These are phyloP conservation scores for Penicillium sp. DNA, from an alignment of 2,329 filamentous ascomycete species.

Conservation along the genomic window DNA sequence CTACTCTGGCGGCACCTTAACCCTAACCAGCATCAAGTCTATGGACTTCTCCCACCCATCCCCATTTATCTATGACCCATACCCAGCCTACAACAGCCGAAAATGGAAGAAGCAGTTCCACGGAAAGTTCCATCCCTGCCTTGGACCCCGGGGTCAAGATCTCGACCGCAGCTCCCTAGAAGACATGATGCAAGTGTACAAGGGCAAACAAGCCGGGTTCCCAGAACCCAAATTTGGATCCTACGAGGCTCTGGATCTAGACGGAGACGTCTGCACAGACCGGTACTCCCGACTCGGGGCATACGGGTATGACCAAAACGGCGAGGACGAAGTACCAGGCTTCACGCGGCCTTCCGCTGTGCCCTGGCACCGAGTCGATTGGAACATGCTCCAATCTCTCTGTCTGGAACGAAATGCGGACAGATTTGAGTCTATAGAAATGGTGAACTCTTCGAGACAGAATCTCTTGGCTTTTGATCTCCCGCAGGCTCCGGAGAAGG, in stretches of 20 bases:
- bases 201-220: slow-evolving; percentile 45
- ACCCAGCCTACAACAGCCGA: slow-evolving; percentile 64
- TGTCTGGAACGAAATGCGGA: slow-evolving; percentile 64
- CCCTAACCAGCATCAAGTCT: slow-evolving; percentile 16
- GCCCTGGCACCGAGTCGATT: slow-evolving; percentile 62
- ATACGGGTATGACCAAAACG: slow-evolving; percentile 41
- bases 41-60: slow-evolving; percentile 10
- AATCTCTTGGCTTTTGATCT: slow-evolving; percentile 18
- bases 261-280: slow-evolving; percentile 64
- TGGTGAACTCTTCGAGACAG: slow-evolving; percentile 16
- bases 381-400: slow-evolving; percentile 65
- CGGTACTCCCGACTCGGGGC: slow-evolving; percentile 65
- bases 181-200: slow-evolving; percentile 27
- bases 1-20: slow-evolving; percentile 21
- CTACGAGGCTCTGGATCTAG: slow-evolving; percentile 57
- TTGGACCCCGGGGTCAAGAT: slow-evolving; percentile 22
- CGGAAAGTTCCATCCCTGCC: slow-evolving; percentile 19
- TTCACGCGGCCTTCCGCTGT: slow-evolving; percentile 27
- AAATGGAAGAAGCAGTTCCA: slow-evolving; percentile 50
- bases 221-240: slow-evolving; percentile 61
- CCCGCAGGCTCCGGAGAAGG: slow-evolving; percentile 13
- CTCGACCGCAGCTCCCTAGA: slow-evolving; percentile 20
- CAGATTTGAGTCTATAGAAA: slow-evolving; percentile 50
- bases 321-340: slow-evolving; percentile 22
- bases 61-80: slow-evolving; percentile 59